phyloP scores from a whole-genome alignment of 495 filamentous ascomycete genomes.

The Neurospora sp. region DNA sequence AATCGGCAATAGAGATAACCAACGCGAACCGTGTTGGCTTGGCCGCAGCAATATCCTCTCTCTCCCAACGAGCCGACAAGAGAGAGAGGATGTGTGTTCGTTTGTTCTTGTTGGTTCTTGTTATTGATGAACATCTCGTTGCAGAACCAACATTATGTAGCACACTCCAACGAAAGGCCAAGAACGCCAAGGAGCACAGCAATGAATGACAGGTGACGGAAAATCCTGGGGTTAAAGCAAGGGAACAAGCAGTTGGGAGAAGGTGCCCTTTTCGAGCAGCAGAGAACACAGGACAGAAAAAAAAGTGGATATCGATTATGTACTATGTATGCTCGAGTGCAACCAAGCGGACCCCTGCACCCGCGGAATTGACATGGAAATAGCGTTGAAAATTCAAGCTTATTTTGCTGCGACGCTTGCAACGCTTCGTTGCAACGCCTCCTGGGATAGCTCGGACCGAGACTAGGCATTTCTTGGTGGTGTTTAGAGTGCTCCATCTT shows the following conservation, averaged over 20 bases:
- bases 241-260: neutral
- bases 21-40: neutral
- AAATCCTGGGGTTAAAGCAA: neutral
- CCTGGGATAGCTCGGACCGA: neutral
- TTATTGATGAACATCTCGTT: neutral
- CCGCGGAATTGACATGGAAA: conserved; percentile 19
- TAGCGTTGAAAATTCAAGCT: conserved; percentile 23
- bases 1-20: neutral
- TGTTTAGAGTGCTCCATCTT: neutral
- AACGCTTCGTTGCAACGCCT: neutral
- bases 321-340: neutral
- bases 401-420: conserved; percentile 13
- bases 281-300: neutral
- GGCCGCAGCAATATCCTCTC: neutral
- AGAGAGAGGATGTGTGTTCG: neutral
- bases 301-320: neutral
- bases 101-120: neutral
- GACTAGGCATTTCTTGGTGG: neutral
- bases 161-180: neutral
- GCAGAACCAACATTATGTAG: neutral
- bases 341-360: conserved; percentile 11
- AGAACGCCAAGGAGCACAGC: neutral
- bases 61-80: neutral
- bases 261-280: neutral
- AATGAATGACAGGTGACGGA: neutral